These are phyloP conservation scores for Endogone sp. DNA, from an alignment of 192 early-diverging fungal genomes.

Conservation along the genomic window DNA sequence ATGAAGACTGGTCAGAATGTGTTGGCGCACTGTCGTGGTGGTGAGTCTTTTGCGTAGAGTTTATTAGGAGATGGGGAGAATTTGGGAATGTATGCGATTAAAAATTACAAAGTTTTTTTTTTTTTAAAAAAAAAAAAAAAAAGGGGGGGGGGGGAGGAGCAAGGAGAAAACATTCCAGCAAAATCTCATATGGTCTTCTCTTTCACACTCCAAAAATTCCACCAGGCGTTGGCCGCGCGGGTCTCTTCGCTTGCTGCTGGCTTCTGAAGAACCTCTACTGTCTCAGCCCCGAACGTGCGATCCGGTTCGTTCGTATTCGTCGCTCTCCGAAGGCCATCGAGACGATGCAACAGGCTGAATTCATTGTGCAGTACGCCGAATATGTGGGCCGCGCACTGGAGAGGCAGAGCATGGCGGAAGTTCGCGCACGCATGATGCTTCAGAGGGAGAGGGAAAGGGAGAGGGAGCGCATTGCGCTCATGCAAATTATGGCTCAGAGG, in stretches of 20 bases:
- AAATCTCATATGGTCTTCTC: background rate
- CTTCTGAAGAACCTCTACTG: conserved; percentile 54
- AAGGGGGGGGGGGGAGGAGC: background rate
- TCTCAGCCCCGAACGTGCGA: conserved; percentile 41
- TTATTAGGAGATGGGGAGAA: too few relatives aligned
- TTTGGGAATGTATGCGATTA: too few relatives aligned
- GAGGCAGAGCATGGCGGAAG: too few relatives aligned
- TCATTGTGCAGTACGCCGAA: conserved; percentile 36
- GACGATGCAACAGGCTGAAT: conserved; percentile 61
- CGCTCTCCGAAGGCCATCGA: conserved; percentile 70
- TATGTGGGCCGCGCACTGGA: background rate
- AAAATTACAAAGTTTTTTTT: conserved; percentile 2
- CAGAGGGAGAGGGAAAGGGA: too few relatives aligned
- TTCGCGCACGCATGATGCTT: too few relatives aligned
- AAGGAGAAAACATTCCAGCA: background rate
- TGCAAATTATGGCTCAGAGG: too few relatives aligned
- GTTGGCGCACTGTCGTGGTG: conserved; percentile 68
- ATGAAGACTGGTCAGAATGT: conserved; percentile 50
- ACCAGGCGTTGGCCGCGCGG: conserved; percentile 69
- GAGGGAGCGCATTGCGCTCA: too few relatives aligned
- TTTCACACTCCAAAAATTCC: background rate
- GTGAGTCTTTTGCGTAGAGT: conserved; percentile 28
- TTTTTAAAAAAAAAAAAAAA: background rate
- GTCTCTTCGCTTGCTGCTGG: conserved; percentile 74
- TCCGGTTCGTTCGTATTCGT: conserved; percentile 52